Percentiles rank a stretch among this genome's conserved stretches.
Evolutionary conservation across 2,329 filamentous ascomycete species (phyloP).

Genomic region (Zymoseptoria crescenta): DNA sequence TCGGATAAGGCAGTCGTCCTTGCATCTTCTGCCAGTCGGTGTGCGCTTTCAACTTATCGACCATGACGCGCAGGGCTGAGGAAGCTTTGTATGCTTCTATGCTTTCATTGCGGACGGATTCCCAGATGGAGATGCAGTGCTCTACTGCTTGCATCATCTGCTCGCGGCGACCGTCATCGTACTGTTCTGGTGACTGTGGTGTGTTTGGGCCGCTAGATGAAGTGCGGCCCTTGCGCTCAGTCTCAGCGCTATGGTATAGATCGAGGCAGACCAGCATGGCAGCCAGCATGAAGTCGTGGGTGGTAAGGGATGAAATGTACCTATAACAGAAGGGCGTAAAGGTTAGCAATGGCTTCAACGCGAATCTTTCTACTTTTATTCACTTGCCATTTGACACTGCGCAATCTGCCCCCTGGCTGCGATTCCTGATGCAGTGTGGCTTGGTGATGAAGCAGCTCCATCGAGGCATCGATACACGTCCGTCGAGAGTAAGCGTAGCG

Average conservation of each 20-base stretch:
- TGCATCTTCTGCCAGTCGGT: slow-evolving; percentile 14
- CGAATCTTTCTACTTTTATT: too few species aligned
- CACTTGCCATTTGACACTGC: slow-evolving; percentile 61
- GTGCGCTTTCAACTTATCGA: slow-evolving; percentile 63
- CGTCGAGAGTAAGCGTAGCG: slow-evolving; percentile 78
- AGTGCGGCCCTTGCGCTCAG: slow-evolving; percentile 33
- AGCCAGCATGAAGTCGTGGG: slow-evolving; percentile 77
- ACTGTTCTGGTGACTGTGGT: slow-evolving; percentile 30
- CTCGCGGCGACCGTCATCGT: slow-evolving; percentile 45
- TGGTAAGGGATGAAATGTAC: slow-evolving; percentile 69
- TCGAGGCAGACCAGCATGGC: slow-evolving; percentile 80
- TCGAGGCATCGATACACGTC: slow-evolving; percentile 75
- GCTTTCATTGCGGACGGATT: slow-evolving; percentile 63
- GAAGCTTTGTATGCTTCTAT: slow-evolving; percentile 88
- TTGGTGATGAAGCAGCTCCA: slow-evolving; percentile 73
- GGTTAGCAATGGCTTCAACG: too few species aligned
- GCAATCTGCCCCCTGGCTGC: slow-evolving; percentile 61
- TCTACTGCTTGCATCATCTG: slow-evolving; percentile 73
- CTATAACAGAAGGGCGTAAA: too few species aligned
- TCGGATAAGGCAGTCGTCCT: slow-evolving; percentile 4
- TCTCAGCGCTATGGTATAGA: slow-evolving; percentile 59
- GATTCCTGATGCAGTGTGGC: slow-evolving; percentile 67
- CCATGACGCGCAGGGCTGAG: slow-evolving; percentile 72
- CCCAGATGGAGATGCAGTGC: slow-evolving; percentile 70
- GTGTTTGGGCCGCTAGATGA: slow-evolving; percentile 12